Evolutionary conservation across 768 basidiomycete species (phyloP), one percentile per base, ranked within the genome.

Genomic region (Mycena filopes): DNA sequence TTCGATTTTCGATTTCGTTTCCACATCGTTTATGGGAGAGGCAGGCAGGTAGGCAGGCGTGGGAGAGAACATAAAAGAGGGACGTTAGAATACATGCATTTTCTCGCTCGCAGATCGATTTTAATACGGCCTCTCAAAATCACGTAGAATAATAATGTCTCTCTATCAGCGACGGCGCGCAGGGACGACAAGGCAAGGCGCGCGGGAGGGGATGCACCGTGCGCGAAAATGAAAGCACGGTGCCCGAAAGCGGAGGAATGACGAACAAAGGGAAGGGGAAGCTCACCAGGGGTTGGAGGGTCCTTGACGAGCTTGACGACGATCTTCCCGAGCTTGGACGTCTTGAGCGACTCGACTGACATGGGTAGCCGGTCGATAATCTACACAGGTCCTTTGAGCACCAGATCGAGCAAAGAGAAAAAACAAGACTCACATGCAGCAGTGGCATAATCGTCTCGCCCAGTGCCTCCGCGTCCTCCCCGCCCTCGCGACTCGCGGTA

Each of bases 361-460:
- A 95, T 80, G 7, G 94, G 94, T 57, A 95, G 79, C 57, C 94
- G 89, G 77, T 95, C 94, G 73, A 94, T 89, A 69, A 95, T 89
- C 94, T 93, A 73, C 41, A 36, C 36, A 36, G 57, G 23, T 51
- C 43, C 53, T 60, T 61, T 40, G 16, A 63, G 53, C 26, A 28
- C 15, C 15, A 28, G 42, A 60, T 29, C 63, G n/a, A 42, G 60
- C 60, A 18, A 68, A 49, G n/a, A 40, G 1, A 60, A 55, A 25
- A 23, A 33, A 45, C 60, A 56, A 38, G 55, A 87, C 93, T 82
- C 79, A 95, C 94, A 79, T 94, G 92, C 54, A 95, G 81, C 70
- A 95, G 81, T 33, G 93, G 93, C 94, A 94, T 95, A 60, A 90
- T 87, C 7, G 92, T 94, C 74, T 93, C 90, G 55, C 86, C 83